Percentiles rank a stretch among this genome's conserved stretches.
phyloP scores from a whole-genome alignment of 1,284 basidiomycete genomes.

The Cryptococcus maquisensis region DNA sequence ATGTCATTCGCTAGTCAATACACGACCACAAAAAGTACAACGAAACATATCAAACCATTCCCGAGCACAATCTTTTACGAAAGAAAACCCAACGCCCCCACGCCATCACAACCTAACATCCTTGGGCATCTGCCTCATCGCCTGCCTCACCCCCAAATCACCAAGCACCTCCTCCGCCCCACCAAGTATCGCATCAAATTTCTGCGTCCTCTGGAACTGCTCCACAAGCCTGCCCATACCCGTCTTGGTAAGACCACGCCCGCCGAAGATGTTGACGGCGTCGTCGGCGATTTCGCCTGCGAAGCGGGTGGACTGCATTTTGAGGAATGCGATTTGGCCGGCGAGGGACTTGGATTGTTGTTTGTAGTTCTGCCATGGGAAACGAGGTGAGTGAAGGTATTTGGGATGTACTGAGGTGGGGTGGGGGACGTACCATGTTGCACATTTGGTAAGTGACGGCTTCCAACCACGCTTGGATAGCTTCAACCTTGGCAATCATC shows the following conservation, averaged over 20 bases:
- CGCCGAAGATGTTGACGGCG: slow-evolving; percentile 54
- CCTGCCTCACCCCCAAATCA: slow-evolving; percentile 55
- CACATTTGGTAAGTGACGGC: slow-evolving; percentile 87
- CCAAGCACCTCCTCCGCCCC: slow-evolving; percentile 52
- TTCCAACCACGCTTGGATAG: slow-evolving; percentile 83
- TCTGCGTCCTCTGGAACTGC: slow-evolving; percentile 60
- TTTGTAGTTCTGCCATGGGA: slow-evolving; percentile 55
- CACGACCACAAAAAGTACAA: too few species aligned
- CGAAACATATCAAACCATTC: neutral
- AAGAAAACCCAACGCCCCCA: too few species aligned
- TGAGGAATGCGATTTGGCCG: slow-evolving; percentile 49
- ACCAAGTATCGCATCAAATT: slow-evolving; percentile 71
- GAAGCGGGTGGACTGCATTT: slow-evolving; percentile 57
- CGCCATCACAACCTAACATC: slow-evolving; percentile 42
- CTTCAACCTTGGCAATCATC: slow-evolving; percentile 80
- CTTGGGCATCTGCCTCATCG: slow-evolving; percentile 48
- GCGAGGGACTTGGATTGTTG: slow-evolving; percentile 59
- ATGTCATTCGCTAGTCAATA: too few species aligned
- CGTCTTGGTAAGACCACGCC: slow-evolving; percentile 59
- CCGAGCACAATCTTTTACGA: too few species aligned
- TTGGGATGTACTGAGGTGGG: neutral
- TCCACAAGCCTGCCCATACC: slow-evolving; percentile 59
- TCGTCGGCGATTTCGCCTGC: slow-evolving; percentile 51
- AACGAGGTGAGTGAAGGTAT: neutral
- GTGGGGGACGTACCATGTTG: slow-evolving; percentile 56